phyloP scores from a whole-genome alignment of 2,329 filamentous ascomycete genomes.

The Dactylellina leptospora region DNA sequence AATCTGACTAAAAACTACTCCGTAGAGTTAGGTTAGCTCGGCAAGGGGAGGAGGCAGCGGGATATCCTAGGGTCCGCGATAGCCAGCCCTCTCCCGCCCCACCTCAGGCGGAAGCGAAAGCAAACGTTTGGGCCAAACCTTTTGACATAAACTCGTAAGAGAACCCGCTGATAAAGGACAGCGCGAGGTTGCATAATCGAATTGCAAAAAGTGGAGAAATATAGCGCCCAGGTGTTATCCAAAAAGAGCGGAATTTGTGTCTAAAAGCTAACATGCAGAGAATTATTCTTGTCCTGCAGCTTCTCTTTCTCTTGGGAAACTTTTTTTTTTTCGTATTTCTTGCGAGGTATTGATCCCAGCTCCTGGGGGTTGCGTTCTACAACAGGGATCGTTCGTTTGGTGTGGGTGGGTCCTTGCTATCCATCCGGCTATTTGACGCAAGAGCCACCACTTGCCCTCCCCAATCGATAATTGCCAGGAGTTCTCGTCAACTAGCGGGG shows the following conservation, averaged over 20 bases:
- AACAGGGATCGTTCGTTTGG: slow-evolving; percentile 33
- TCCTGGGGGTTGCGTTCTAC: slow-evolving; percentile 7
- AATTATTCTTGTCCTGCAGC: no score
- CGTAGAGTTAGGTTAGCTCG: neutral
- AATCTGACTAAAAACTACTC: neutral
- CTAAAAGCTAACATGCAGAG: no score
- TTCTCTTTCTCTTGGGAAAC: neutral
- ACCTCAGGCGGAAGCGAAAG: slow-evolving; percentile 44
- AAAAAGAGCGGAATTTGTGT: no score
- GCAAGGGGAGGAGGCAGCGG: neutral
- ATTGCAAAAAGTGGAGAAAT: no score
- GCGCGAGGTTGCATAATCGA: no score
- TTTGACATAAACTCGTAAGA: no score
- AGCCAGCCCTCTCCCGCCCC: slow-evolving; percentile 18
- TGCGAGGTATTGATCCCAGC: slow-evolving; percentile 15
- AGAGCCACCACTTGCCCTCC: neutral
- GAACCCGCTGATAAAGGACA: slow-evolving; percentile 19
- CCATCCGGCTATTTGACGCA: slow-evolving; percentile 42
- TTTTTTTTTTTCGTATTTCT: neutral
- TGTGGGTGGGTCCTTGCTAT: slow-evolving; percentile 41
- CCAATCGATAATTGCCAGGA: neutral
- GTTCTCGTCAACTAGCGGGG: neutral
- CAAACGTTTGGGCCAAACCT: slow-evolving; percentile 1
- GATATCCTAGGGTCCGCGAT: slow-evolving; percentile 19
- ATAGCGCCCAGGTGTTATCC: no score